Evolutionary conservation across 768 basidiomycete genomes (phyloP), one percentile per base, ranked within the genome.

Genomic region (Suillus weaverae): DNA sequence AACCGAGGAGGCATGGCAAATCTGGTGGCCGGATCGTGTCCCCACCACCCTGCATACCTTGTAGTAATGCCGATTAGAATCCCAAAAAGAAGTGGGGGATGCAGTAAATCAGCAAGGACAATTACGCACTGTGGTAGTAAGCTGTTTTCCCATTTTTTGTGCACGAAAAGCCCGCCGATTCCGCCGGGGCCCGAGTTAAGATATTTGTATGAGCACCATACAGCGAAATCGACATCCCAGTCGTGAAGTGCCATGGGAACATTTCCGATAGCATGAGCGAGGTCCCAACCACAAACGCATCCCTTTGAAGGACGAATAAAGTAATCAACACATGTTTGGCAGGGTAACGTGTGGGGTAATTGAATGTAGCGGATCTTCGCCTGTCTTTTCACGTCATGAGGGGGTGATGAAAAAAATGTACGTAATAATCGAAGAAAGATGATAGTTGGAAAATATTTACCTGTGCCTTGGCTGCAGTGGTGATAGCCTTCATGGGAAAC

Each of bases 151-250:
- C 92, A 94, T 75, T 86, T 90, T 64, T 90, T 86, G 73, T 97
- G 94, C 11, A 97, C 81, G 72, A 89, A 99, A 63, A 96, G 81
- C 6, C 96, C 97, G n/a, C 87, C 97, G 64, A 99, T 96, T n/a
- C 91, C 94, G 26, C 97, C 97, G 13, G 97, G 95, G 6, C 97
- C 94, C 20, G 95, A 91, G 79, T 98, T 99, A 65, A 98, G 85
- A 75, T 98, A 99, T 79, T 93, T 99, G 85, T 99, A 99, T 38
- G 95, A 92, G 76, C 97, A 99, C 94, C 97, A 99, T 41, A 96
- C 96, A 4, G 97, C 97, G 74, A 98, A 99, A 76, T 99, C 97
- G 70, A 94, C 91, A 69, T 86, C 81, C 97, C 97, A 99, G 65
- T 95, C 91, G 75, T 97, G 94, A 68, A 99, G 81, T 56, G 85